phyloP scores from a whole-genome alignment of 768 basidiomycete genomes.

The Mycena crocata region DNA sequence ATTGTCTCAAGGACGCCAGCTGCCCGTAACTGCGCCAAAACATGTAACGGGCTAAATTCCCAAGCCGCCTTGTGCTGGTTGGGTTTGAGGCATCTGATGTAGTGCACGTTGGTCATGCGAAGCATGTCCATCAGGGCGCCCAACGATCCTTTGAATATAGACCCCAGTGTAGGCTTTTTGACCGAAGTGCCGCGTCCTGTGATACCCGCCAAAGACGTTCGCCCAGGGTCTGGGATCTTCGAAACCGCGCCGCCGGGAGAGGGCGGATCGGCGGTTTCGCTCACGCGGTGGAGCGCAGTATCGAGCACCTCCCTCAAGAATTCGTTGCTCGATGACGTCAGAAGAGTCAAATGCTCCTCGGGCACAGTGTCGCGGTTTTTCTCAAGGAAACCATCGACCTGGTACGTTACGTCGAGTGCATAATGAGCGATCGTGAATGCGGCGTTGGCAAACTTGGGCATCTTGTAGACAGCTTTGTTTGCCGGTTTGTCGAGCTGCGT shows the following conservation, averaged over 20 bases:
- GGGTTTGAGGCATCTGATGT: conserved; percentile 99
- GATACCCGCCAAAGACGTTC: conserved; percentile 45
- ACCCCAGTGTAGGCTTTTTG: conserved; percentile 35
- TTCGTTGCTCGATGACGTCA: conserved; percentile 87
- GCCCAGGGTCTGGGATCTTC: conserved; percentile 66
- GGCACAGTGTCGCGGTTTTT: conserved; percentile 99
- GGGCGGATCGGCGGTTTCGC: conserved; percentile 70
- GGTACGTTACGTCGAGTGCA: conserved; percentile 97
- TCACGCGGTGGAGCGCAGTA: conserved; percentile 84
- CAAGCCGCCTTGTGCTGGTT: conserved; percentile 96
- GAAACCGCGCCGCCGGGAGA: conserved; percentile 82
- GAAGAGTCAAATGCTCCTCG: conserved; percentile 93
- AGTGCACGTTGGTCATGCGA: conserved; percentile 97
- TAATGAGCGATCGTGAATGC: conserved; percentile 99
- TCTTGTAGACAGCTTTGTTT: conserved; percentile 93
- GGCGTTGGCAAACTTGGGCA: conserved; percentile 96
- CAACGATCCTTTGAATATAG: conserved; percentile 33
- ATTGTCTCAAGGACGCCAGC: conserved; percentile 99
- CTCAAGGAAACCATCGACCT: conserved; percentile 97
- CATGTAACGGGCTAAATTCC: conserved; percentile 96
- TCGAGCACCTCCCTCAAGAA: conserved; percentile 97
- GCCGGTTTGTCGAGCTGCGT: conserved; percentile 88
- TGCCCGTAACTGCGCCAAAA: conserved; percentile 92
- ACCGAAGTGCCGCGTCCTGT: conserved; percentile 30
- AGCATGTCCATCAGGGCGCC: conserved; percentile 91